Evolutionary conservation across 345 rosid species (phyloP).

Genomic region (Aquilaria yunnanensis): DNA sequence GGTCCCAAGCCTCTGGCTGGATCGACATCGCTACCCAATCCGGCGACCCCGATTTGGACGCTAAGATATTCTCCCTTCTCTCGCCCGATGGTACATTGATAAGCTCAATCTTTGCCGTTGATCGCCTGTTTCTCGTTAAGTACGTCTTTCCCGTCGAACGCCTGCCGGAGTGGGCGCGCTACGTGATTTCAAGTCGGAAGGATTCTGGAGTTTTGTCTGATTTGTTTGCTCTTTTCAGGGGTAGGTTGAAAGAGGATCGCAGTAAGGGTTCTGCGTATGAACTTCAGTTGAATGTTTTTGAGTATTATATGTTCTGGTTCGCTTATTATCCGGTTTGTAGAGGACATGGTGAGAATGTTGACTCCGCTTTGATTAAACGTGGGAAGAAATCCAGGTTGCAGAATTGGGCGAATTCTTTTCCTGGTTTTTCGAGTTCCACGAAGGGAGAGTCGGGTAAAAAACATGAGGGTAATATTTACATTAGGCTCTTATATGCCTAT

Average conservation of each 20-base stretch:
- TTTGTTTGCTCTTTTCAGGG: conserved; percentile 55
- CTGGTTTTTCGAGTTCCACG: conserved; percentile 41
- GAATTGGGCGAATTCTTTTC: conserved; percentile 58
- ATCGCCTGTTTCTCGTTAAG: conserved; percentile 61
- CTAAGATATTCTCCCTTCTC: conserved; percentile 48
- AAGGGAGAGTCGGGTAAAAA: conserved; percentile 51
- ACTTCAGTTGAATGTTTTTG: conserved; percentile 68
- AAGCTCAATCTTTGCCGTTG: conserved; percentile 64
- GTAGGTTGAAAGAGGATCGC: conserved; percentile 53
- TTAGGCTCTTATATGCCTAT: conserved; percentile 63
- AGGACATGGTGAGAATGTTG: conserved; percentile 48
- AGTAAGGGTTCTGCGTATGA: conserved; percentile 44
- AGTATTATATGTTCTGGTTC: conserved; percentile 91
- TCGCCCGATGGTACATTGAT: conserved; percentile 53
- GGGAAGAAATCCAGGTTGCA: conserved; percentile 46
- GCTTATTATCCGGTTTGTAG: conserved; percentile 83
- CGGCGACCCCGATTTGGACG: conserved; percentile 38
- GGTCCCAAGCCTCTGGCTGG: conserved; percentile 39
- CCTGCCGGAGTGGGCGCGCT: conserved; percentile 68
- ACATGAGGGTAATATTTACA: conserved; percentile 54
- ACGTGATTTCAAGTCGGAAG: conserved; percentile 45
- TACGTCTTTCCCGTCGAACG: conserved; percentile 83
- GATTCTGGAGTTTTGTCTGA: conserved; percentile 38
- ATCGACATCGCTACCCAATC: conserved; percentile 46
- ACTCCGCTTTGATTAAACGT: conserved; percentile 29